Conservation (phyloP, 176 grass and related monocot species). For the Bothriochloa decipiens region DNA sequence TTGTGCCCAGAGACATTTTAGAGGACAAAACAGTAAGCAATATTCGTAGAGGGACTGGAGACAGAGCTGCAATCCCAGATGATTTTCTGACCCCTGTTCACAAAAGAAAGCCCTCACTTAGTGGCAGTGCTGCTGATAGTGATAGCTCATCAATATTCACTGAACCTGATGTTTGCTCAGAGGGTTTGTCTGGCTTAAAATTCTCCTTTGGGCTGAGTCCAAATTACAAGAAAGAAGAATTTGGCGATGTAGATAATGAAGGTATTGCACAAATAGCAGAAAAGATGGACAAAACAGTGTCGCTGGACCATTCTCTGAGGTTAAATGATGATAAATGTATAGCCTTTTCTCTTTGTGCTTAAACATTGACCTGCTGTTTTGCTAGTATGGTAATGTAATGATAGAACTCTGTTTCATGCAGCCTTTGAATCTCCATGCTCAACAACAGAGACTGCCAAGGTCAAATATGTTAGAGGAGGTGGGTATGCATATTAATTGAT, state of each 20-base stretch:
- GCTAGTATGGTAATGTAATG: conserved; percentile 37
- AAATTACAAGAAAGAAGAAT: conserved; percentile 44
- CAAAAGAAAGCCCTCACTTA: conserved; percentile 46
- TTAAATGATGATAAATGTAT: conserved; percentile 56
- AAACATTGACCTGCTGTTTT: conserved; percentile 19
- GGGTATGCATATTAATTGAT: conserved; percentile 36
- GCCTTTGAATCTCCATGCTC: conserved; percentile 75
- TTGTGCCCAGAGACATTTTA: conserved; percentile 78
- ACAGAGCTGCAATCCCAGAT: conserved; percentile 49
- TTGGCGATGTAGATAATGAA: conserved; percentile 17
- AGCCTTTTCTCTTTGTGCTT: conserved; percentile 27
- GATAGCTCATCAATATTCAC: conserved; percentile 46
- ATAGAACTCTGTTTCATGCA: conserved; percentile 43
- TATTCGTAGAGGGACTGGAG: conserved; percentile 42
- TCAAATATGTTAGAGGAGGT: conserved; percentile 99
- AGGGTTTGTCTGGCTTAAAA: conserved; percentile 49
- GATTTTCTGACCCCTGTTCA: conserved; percentile 44
- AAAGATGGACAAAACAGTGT: conserved; percentile 65
- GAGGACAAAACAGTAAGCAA: conserved; percentile 60
- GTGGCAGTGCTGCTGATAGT: conserved; percentile 46
- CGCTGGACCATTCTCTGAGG: conserved; percentile 46
- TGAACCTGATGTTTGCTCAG: conserved; percentile 50
- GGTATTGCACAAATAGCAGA: conserved; percentile 54
- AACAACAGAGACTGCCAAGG: conserved; percentile 53
- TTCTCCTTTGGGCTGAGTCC: conserved; percentile 50